These are phyloP conservation scores for Saccharomycopsis babjevae DNA, from an alignment of 805 yeast species.

Conservation along the genomic window DNA sequence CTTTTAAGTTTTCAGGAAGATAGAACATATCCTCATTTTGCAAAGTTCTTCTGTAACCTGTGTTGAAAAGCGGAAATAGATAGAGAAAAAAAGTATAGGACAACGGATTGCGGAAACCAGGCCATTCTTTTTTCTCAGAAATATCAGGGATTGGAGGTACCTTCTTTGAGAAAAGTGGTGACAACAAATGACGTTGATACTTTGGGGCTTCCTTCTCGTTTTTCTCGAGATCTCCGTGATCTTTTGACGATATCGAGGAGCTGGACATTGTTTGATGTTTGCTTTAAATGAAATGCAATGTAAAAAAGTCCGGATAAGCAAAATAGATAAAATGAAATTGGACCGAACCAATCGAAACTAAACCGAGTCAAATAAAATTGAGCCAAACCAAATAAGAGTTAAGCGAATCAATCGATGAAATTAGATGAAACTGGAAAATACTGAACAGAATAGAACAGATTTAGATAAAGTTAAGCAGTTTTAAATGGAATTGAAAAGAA, in stretches of 20 bases:
- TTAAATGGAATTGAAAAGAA: too few relatives aligned
- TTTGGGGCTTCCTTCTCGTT: not conserved
- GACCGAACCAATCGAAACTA: too few relatives aligned
- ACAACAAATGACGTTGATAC: slow-evolving; percentile 11
- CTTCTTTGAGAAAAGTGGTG: slow-evolving; percentile 20
- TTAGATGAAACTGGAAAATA: too few relatives aligned
- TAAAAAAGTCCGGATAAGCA: too few relatives aligned
- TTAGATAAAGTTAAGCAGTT: too few relatives aligned
- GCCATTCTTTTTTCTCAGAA: slow-evolving; percentile 36
- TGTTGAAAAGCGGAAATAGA: slow-evolving; percentile 50
- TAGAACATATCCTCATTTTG: slow-evolving; percentile 50
- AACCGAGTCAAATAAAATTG: too few relatives aligned
- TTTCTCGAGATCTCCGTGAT: not conserved
- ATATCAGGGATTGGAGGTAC: slow-evolving; percentile 31
- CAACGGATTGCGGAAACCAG: slow-evolving; percentile 29
- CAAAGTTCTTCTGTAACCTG: slow-evolving; percentile 66
- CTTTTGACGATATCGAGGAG: not conserved
- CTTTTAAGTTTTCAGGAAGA: slow-evolving; percentile 33
- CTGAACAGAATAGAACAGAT: too few relatives aligned
- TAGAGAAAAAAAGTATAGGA: slow-evolving; percentile 51
- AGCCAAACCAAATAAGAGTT: too few relatives aligned
- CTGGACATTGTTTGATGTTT: not conserved
- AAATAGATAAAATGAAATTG: too few relatives aligned
- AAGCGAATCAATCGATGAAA: too few relatives aligned
- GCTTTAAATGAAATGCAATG: too few relatives aligned